Evolutionary conservation across 192 early-diverging fungal species (phyloP).

Genomic region (Rhizoclosmatium globosum): DNA sequence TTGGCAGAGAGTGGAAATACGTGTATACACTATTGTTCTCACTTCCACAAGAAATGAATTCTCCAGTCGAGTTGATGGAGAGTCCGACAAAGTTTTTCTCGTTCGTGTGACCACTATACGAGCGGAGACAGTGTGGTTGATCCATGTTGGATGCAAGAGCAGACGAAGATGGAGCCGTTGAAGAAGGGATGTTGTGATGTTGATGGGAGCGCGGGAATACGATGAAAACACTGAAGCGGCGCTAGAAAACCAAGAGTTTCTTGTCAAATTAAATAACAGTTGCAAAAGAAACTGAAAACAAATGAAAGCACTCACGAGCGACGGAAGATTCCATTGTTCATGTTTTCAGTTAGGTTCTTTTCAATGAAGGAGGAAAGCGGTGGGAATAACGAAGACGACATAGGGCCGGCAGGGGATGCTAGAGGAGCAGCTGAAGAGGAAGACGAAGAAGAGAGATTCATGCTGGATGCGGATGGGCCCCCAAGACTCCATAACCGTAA

Average conservation of each 20-base stretch:
- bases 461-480: neutral
- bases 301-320: conserved; percentile 6
- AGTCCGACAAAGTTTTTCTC: conserved; percentile 99
- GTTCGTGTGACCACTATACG: conserved; percentile 87
- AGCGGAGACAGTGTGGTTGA: conserved; percentile 63
- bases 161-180: neutral
- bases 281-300: conserved; percentile 5
- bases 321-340: conserved; percentile 16
- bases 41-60: conserved; percentile 93
- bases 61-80: conserved; percentile 68
- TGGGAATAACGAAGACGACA: conserved; percentile 19
- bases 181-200: neutral
- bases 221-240: conserved; percentile 4
- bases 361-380: conserved; percentile 32
- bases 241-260: neutral
- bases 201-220: neutral
- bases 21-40: conserved; percentile 91
- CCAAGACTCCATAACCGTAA: conserved; percentile 85
- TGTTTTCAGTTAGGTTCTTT: conserved; percentile 20
- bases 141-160: neutral
- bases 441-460: conserved; percentile 8
- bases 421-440: neutral
- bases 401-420: neutral
- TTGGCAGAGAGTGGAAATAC: conserved; percentile 78
- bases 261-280: neutral